phyloP scores from a whole-genome alignment of 306 rosid genomes.

The Medicago arabica region DNA sequence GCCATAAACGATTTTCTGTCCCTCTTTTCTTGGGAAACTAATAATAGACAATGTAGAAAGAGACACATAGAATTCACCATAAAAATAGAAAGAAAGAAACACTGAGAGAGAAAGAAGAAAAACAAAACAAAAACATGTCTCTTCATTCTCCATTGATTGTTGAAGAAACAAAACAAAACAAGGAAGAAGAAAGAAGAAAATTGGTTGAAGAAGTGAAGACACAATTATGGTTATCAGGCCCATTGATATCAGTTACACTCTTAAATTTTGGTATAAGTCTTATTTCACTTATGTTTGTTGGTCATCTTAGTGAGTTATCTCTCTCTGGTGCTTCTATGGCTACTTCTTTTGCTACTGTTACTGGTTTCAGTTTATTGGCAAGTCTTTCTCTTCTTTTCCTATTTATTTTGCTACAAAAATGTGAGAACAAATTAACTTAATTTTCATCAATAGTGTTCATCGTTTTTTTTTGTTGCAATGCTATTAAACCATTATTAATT shows the following conservation, averaged over 20 bases:
- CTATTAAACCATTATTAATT: too few relatives aligned
- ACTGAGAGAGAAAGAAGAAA: neutral
- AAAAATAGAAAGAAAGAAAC: neutral
- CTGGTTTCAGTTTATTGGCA: slow-evolving; percentile 80
- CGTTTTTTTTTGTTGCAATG: too few relatives aligned
- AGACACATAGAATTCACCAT: neutral
- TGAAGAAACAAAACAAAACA: neutral
- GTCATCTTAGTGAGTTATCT: slow-evolving; percentile 76
- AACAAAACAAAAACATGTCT: neutral
- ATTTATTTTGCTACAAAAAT: too few relatives aligned
- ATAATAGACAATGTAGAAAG: too few relatives aligned
- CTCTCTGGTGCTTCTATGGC: slow-evolving; percentile 89
- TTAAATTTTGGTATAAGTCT: slow-evolving; percentile 53
- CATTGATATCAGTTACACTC: slow-evolving; percentile 57
- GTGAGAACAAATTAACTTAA: too few relatives aligned
- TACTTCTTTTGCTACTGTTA: slow-evolving; percentile 71
- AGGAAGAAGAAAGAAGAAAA: slow-evolving; percentile 11
- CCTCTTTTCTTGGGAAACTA: too few relatives aligned
- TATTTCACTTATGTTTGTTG: slow-evolving; percentile 78
- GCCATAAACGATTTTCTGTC: too few relatives aligned
- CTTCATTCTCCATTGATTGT: neutral
- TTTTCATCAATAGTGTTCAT: neutral
- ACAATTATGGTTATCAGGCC: slow-evolving; percentile 88
- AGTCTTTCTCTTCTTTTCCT: slow-evolving; percentile 10
- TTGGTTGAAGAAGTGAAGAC: slow-evolving; percentile 64